Evolutionary conservation across 768 basidiomycete genomes (phyloP), one percentile per base, ranked within the genome.

Genomic region (Mrakia gelida): DNA sequence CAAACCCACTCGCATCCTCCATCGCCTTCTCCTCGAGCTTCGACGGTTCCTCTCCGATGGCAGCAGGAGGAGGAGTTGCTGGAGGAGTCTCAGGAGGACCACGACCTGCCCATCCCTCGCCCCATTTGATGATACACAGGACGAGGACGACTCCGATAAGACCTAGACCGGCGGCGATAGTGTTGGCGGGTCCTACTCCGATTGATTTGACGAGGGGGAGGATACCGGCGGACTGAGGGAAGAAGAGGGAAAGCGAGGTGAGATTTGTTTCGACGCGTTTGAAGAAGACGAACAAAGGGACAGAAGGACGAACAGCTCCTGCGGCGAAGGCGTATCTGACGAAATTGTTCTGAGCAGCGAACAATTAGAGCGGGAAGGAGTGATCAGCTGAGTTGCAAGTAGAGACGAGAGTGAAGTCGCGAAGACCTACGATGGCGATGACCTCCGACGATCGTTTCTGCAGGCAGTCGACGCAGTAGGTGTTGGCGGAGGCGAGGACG

Each of bases 261-360:
- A 28, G n/a, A 9, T 2, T 30, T 5, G 26, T 1, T 45, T 3
- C 9, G 32, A 28, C 49, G 45, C 49, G 23, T 73, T 54, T 18
- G n/a, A 43, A 52, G 28, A 56, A 28, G 23, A 13, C 38, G 49
- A 56, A 15, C 5, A 0, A 13, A 30, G 28, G 28, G n/a, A 10
- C 1, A 28, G 32, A 5, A 34, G 28, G 10, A 75, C 73, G 52
- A 45, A 75, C 73, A 8, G 76, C 76, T 0, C 79, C 84, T 3
- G 85, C 85, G 0, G 84, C 75, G 71, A 84, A 81, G 6, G 82
- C 52, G 74, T 85, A 86, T 7, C 85, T 83, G 7, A 84, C 68
- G 61, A 81, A 84, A 62, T 84, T 86, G 80, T 85, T 85, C 81
- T 8, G 85, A 10, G n/a, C n/a, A n/a, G n/a, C n/a, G n/a, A n/a